Percentiles rank a stretch among this genome's conserved stretches.
Evolutionary conservation across 2,329 filamentous ascomycete species (phyloP).

Genomic region (Aureobasidium leucospermi): DNA sequence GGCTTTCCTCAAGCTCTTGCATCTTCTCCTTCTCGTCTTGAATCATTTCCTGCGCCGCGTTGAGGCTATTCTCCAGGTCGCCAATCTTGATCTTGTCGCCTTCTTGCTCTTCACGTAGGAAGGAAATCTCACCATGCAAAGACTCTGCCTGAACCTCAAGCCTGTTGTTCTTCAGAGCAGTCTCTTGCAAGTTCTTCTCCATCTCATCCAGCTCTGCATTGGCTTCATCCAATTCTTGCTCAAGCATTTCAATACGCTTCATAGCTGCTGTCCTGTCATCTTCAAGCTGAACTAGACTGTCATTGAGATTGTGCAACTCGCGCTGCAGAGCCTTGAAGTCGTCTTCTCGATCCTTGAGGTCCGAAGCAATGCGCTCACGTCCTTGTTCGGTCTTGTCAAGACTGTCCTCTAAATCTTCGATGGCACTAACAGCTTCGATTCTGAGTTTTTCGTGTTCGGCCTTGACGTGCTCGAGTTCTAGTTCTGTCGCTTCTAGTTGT

Average conservation of each 20-base stretch:
- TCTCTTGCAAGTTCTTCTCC: conserved; percentile 74
- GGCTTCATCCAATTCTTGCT: conserved; percentile 73
- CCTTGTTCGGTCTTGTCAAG: conserved; percentile 61
- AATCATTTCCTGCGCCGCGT: conserved; percentile 69
- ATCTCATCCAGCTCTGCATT: conserved; percentile 82
- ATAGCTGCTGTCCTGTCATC: conserved; percentile 78
- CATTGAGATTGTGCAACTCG: conserved; percentile 88
- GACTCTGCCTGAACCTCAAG: conserved; percentile 89
- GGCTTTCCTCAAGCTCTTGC: conserved; percentile 50
- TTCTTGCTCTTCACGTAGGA: conserved; percentile 94
- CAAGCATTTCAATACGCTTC: conserved; percentile 71
- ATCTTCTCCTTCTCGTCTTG: conserved; percentile 72
- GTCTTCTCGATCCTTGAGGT: conserved; percentile 69
- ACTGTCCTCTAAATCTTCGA: conserved; percentile 40
- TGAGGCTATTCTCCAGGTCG: conserved; percentile 77
- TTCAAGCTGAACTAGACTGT: conserved; percentile 77
- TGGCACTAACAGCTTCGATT: conserved; percentile 52
- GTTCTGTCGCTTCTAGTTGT: conserved; percentile 59
- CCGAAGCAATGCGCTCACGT: conserved; percentile 60
- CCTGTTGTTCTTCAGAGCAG: conserved; percentile 80
- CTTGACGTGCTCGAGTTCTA: conserved; percentile 49
- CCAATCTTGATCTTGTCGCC: conserved; percentile 96
- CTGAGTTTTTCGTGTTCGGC: conserved; percentile 45
- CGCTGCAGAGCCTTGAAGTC: conserved; percentile 87
- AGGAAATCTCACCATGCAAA: conserved; percentile 85